These are phyloP conservation scores for Hanseniaspora meyeri DNA, from an alignment of 805 yeast species.

Conservation along the genomic window DNA sequence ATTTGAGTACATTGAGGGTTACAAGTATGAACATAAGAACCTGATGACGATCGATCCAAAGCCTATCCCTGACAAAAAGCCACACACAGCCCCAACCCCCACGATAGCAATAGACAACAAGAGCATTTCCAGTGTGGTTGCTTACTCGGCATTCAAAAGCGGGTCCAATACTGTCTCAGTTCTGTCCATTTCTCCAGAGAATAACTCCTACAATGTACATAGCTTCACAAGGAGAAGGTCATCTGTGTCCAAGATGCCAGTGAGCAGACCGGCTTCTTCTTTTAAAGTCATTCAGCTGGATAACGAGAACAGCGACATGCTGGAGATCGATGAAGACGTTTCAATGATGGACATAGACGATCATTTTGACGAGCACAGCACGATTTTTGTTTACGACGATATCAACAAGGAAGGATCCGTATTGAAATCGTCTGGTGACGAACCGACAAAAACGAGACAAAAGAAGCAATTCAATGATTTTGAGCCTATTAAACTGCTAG, in stretches of 20 bases:
- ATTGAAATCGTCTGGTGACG: conserved; percentile 1
- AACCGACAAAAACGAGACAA: neutral
- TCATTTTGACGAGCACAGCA: neutral
- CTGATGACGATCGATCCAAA: conserved; percentile 3
- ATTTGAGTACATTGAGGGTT: conserved; percentile 6
- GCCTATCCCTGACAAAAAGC: neutral
- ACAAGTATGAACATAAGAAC: conserved; percentile 10
- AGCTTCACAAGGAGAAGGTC: conserved; percentile 7
- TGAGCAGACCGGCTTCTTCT: neutral
- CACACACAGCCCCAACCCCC: neutral
- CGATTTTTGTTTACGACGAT: conserved; percentile 4
- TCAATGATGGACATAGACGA: neutral
- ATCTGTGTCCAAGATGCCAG: conserved; percentile 10
- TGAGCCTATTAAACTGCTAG: conserved; percentile 62
- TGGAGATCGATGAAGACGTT: neutral
- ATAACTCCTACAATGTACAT: neutral
- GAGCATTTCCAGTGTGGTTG: neutral
- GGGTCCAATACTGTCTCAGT: conserved; percentile 1
- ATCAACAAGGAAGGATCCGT: conserved; percentile 11
- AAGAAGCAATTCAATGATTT: conserved; percentile 40
- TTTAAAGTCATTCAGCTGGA: conserved; percentile 1
- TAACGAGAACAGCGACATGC: neutral
- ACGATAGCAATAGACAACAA: neutral
- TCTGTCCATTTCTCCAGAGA: conserved; percentile 8
- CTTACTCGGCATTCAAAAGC: conserved; percentile 5